phyloP scores from a whole-genome alignment of 2,329 filamentous ascomycete genomes.

The Orbilia brochopaga region DNA sequence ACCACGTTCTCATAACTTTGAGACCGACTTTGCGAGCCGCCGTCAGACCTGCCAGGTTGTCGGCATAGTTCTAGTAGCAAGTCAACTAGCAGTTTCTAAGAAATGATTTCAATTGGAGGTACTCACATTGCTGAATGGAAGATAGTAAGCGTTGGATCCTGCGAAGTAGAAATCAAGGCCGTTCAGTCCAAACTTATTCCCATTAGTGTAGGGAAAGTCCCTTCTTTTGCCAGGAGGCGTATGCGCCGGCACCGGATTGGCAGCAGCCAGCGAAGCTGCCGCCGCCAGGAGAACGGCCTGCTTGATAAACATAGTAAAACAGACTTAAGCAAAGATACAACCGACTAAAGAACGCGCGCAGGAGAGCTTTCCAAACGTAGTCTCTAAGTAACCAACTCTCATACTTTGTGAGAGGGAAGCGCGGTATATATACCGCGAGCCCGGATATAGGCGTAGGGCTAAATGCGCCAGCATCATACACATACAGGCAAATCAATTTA shows the following conservation, averaged over 20 bases:
- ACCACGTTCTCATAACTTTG: constrained; percentile 66
- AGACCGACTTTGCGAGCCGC: constrained; percentile 62
- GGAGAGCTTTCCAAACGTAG: constrained; percentile 19
- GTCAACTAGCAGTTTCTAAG: neutral
- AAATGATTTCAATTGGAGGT: neutral
- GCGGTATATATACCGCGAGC: constrained; percentile 40
- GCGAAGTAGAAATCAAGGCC: constrained; percentile 66
- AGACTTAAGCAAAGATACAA: neutral
- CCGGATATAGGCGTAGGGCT: neutral
- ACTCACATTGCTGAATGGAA: constrained; percentile 64
- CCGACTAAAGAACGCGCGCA: constrained; percentile 18
- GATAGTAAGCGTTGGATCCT: constrained; percentile 66
- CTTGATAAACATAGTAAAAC: constrained; percentile 45
- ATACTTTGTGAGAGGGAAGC: constrained; percentile 21
- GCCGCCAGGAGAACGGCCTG: constrained; percentile 42
- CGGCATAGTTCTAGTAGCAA: constrained; percentile 59
- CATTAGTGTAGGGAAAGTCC: constrained; percentile 60
- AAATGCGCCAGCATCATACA: too few species aligned
- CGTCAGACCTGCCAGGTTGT: constrained; percentile 61
- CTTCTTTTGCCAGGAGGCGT: constrained; percentile 50
- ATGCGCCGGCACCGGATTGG: constrained; percentile 39
- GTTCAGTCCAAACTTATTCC: constrained; percentile 63
- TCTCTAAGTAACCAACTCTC: constrained; percentile 9
- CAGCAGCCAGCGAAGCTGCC: constrained; percentile 43
- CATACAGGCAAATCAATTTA: constrained; percentile 15